A percentile compares a stretch with the other conserved stretches of the same genome.
phyloP scores from a whole-genome alignment of 139 green algal species.

The Chlamydomonas schloesseri region DNA sequence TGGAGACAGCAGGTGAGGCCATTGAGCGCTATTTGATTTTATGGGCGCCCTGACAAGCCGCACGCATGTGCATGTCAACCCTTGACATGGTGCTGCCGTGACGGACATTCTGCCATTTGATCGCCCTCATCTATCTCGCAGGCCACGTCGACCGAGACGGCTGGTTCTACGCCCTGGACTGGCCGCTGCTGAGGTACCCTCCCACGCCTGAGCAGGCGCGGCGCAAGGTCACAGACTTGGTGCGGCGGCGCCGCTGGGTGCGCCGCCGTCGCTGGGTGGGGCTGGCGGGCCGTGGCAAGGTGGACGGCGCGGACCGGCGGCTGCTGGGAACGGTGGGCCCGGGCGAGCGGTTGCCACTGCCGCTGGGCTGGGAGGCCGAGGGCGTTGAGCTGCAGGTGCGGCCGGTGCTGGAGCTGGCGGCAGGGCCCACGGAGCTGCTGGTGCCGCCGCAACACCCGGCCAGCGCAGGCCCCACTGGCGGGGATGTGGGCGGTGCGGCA shows the following conservation, averaged over 20 bases:
- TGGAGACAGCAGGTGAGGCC: constrained; percentile 62
- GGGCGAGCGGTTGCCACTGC: constrained; percentile 73
- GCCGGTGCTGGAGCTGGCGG: constrained; percentile 15
- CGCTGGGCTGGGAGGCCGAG: constrained; percentile 70
- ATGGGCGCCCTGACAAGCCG: too few relatives aligned
- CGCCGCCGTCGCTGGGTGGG: constrained; percentile 47
- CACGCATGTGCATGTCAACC: too few relatives aligned
- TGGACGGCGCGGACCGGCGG: neutral
- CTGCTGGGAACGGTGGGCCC: constrained; percentile 73
- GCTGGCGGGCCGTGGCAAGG: neutral
- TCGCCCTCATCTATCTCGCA: neutral
- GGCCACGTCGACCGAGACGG: constrained; percentile 73
- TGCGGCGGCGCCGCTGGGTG: constrained; percentile 70
- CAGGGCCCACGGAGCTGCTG: neutral
- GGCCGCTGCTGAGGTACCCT: constrained; percentile 38
- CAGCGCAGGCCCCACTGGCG: too few relatives aligned
- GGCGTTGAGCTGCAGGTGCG: constrained; percentile 77
- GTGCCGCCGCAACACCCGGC: too few relatives aligned
- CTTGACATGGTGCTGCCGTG: too few relatives aligned
- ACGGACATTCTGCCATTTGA: neutral
- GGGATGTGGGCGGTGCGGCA: neutral
- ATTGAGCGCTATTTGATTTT: too few relatives aligned
- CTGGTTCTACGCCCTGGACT: constrained; percentile 63
- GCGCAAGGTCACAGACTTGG: constrained; percentile 52
- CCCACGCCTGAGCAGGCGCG: constrained; percentile 9